Base-by-base conservation (phyloP, 345 rosid species). In the Hibiscus mutabilis region DNA sequence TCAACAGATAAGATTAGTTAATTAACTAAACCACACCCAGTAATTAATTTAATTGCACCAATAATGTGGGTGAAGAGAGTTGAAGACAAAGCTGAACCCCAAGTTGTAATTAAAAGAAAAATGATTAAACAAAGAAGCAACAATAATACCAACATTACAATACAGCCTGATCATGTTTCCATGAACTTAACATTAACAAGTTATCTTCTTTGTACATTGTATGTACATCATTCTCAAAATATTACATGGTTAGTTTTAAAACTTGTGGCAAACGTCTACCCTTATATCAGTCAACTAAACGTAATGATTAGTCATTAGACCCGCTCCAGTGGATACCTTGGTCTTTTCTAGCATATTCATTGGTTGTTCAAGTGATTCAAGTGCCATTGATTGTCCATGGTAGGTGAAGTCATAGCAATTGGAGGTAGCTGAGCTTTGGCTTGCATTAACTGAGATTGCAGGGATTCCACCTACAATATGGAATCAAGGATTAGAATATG, bases 401-500 rank as follows among this genome's bases (percentile, higher is more conserved):
- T 75, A 15, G 74, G 53, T 60, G 85, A 59, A 62, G 76, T 82
- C 70, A 68, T 71, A 66, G 74, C 73, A 75, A 76, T 82, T 47
- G 83, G 87, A 31, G 85, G 88, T 42, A 91, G 71, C 42, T 86
- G 93, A 70, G 93, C 87, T 80, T 86, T 92, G 78, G 80, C 85
- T 84, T 90, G 33, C 33, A 29, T 29, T 29, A 29, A 29, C 33
- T 29, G 33, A 29, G 33, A 2, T 29, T 29, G 93, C 91, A 89
- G 40, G 8, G 40, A 35, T 35, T 35, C 40, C 40, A 35, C 40
- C 40, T 35, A 35, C 40, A 35, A 29, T 6, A 35, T 35, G 40
- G 40, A 35, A 35, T 35, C 40, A 35, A 35, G 40, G 40, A 35
- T 35, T 35, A 35, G 8, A 35, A 35, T 1, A 31, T 31, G 35